These are phyloP conservation scores for Ceratobasidium theobromae DNA, from an alignment of 1,284 basidiomycete genomes.

Conservation along the genomic window DNA sequence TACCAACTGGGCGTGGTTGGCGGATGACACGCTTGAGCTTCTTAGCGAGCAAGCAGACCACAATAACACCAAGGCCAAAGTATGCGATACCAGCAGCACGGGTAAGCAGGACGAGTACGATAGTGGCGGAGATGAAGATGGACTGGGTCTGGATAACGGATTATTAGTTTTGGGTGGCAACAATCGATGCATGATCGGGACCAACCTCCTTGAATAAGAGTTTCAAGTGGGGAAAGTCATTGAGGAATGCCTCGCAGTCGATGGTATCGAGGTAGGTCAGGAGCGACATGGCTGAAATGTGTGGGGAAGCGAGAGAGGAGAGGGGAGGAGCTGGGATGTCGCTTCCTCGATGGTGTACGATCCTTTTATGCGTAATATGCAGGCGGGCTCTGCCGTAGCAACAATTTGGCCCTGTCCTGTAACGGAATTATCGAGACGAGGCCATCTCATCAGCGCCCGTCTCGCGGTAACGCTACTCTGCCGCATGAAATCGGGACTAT, in stretches of 20 bases:
- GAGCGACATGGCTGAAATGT: constrained; percentile 4
- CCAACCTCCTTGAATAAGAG: constrained; percentile 18
- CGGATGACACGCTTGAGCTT: constrained; percentile 64
- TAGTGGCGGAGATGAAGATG: constrained; percentile 24
- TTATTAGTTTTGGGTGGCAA: not conserved
- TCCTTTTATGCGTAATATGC: not conserved
- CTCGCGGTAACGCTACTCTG: too few relatives aligned
- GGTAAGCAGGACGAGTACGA: constrained; percentile 58
- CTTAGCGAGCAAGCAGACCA: constrained; percentile 67
- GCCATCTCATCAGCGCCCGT: too few relatives aligned
- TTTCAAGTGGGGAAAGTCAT: constrained; percentile 26
- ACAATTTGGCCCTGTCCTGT: too few relatives aligned
- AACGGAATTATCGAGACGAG: too few relatives aligned
- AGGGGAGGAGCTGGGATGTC: not conserved
- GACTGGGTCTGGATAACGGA: constrained; percentile 11
- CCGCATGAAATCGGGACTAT: constrained; percentile 8
- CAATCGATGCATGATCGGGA: not conserved
- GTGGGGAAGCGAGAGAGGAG: not conserved
- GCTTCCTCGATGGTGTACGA: not conserved
- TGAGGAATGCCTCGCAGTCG: constrained; percentile 26
- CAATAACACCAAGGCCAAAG: constrained; percentile 64
- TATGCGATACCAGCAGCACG: constrained; percentile 68
- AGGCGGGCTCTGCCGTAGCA: not conserved
- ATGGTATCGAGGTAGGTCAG: not conserved
- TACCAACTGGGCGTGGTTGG: constrained; percentile 65